Conservation (phyloP, 164 flowering plant species). For the Saururus chinensis region DNA sequence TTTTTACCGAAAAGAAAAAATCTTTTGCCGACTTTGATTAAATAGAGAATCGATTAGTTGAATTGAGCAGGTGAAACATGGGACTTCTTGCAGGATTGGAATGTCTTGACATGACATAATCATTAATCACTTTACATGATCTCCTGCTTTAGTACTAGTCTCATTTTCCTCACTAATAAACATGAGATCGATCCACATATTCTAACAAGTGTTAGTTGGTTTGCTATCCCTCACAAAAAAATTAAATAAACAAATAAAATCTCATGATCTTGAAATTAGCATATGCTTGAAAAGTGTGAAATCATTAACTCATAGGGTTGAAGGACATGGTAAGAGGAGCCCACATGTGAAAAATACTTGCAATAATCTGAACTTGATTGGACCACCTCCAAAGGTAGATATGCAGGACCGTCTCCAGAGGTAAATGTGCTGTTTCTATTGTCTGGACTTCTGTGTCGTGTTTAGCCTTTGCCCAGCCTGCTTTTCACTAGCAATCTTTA, state of each 20-base stretch:
- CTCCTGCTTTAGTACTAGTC: too few relatives aligned
- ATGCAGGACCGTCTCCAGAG: background rate
- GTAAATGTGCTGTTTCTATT: background rate
- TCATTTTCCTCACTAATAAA: too few relatives aligned
- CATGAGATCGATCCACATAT: too few relatives aligned
- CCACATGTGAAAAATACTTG: background rate
- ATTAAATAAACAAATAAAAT: too few relatives aligned
- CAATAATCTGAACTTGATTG: background rate
- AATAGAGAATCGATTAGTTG: slow-evolving; percentile 1
- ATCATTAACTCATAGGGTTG: background rate
- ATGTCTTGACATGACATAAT: background rate
- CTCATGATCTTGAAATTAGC: background rate
- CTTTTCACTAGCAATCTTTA: background rate
- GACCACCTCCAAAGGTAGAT: background rate
- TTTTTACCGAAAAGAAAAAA: slow-evolving; percentile 27
- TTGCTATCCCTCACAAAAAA: too few relatives aligned
- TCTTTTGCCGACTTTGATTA: slow-evolving; percentile 8
- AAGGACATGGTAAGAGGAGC: background rate
- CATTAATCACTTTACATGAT: background rate
- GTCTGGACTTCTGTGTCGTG: background rate
- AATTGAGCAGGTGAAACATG: background rate
- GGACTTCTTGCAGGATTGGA: background rate
- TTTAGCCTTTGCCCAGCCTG: background rate
- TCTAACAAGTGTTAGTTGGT: too few relatives aligned
- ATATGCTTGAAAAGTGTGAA: background rate